Base-by-base conservation (phyloP, 495 filamentous ascomycete genomes). In the Beverwykella pulmonaria region DNA sequence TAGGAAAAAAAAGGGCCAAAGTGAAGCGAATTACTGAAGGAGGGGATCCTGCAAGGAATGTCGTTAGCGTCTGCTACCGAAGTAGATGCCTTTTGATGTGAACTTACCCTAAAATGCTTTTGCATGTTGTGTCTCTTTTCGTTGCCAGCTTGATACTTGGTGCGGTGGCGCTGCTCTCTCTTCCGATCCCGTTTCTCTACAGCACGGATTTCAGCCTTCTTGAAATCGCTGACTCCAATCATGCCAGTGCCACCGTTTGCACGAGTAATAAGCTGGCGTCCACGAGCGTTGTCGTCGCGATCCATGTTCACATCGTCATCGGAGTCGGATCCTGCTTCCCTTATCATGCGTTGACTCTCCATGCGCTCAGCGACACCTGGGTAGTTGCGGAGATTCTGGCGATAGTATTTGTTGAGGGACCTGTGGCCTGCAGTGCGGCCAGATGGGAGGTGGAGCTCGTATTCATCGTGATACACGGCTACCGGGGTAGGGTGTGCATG, bases 341-440 rank as follows among this genome's bases (percentile, higher is more conserved):
- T 65, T n/a, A 76, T 73, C 58, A 69, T 55, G 55, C 75, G 73
- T 68, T 71, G 71, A n/a, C 57, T 65, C 61, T 77, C 54, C 46
- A 61, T 65, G 17, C 84, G 84, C 74, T 95, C 92, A 17, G 85
- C 84, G 0, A 85, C 76, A 5, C 87, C 84, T 2, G 90, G 91
- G 78, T 95, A 84, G 75, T 82, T 89, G 80, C 91, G 88, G 34
- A 98, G 80, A 77, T 98, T 97, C 79, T 98, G 94, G 53, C 92
- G 89, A 77, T 86, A 98, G 77, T 96, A 97, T 56, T 82, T 84
- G 64, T 89, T 87, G 17, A 96, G 80, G 8, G 90, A 92, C 58
- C 94, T 86, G 75, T 98, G 95, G 46, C 94, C 94, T 36, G 92
- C 92, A n/a, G 88, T 88, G 60, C 88, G 86, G 32, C 94, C 94